Conservation (phyloP, 2,329 filamentous ascomycete species). For the Fusarium heterosporum region DNA sequence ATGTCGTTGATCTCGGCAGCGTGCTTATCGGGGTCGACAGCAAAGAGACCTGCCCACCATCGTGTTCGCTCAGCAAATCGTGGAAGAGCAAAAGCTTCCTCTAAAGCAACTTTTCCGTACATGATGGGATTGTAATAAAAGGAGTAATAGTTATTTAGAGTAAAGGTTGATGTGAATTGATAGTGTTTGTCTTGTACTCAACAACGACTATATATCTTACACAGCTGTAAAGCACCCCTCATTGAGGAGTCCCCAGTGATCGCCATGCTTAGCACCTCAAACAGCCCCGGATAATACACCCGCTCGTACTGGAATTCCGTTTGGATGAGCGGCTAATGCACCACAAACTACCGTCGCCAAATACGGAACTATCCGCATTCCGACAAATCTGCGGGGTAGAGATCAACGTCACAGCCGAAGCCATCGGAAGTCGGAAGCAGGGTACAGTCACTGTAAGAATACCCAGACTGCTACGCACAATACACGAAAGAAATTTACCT, state of each 20-base stretch:
- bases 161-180: neutral
- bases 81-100: slow-evolving; percentile 72
- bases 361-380: slow-evolving; percentile 11
- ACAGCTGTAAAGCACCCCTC: neutral
- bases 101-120: slow-evolving; percentile 71
- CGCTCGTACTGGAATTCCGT: neutral
- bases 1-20: slow-evolving; percentile 64
- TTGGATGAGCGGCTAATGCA: slow-evolving; percentile 32
- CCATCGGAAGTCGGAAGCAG: slow-evolving; percentile 36
- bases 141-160: neutral
- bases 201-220: slow-evolving; percentile 11
- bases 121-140: slow-evolving; percentile 50
- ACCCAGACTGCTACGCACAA: neutral
- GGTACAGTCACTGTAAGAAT: neutral
- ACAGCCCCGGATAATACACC: slow-evolving; percentile 26
- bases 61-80: slow-evolving; percentile 67
- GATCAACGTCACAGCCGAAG: slow-evolving; percentile 18
- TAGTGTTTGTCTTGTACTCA: neutral
- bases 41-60: slow-evolving; percentile 72
- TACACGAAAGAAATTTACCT: neutral
- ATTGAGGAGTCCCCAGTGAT: neutral
- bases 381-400: slow-evolving; percentile 27
- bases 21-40: slow-evolving; percentile 69
- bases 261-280: neutral
- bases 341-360: neutral